phyloP scores from a whole-genome alignment of 2,329 filamentous ascomycete species.

The Clarireedia sp. region DNA sequence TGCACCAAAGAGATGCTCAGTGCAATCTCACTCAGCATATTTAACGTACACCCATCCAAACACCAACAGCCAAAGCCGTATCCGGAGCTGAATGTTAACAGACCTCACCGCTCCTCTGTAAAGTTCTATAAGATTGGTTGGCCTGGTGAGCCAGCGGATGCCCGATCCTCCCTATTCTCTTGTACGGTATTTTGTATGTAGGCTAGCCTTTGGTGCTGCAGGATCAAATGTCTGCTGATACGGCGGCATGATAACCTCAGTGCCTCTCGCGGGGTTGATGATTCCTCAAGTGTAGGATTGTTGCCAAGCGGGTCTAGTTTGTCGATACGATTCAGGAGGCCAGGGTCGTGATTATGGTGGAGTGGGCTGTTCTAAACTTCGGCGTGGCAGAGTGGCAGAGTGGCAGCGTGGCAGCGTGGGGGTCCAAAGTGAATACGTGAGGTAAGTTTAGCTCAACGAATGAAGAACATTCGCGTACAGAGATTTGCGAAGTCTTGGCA shows the following conservation, averaged over 20 bases:
- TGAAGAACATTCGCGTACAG: no score
- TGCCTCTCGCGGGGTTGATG: conserved; percentile 2
- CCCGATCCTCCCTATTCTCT: not conserved
- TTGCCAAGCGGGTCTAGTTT: not conserved
- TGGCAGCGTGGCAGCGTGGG: not conserved
- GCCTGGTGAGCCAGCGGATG: not conserved
- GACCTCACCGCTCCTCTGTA: not conserved
- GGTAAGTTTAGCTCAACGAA: no score
- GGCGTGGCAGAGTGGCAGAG: no score
- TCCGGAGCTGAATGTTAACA: conserved; percentile 2
- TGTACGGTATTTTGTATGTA: no score
- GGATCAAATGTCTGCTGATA: conserved; percentile 8
- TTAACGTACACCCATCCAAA: not conserved
- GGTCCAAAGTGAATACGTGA: not conserved
- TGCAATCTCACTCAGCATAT: conserved; percentile 7
- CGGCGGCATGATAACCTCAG: conserved; percentile 6
- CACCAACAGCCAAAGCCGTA: not conserved
- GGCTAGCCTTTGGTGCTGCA: conserved; percentile 1
- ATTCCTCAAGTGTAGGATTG: conserved; percentile 1
- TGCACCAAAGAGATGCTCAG: not conserved
- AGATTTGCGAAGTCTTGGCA: not conserved
- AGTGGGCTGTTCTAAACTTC: not conserved
- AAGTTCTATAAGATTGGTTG: not conserved
- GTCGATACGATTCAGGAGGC: not conserved
- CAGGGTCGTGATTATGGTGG: conserved; percentile 3